Base-by-base conservation (phyloP, 768 basidiomycete species). In the Mycena belliarum region DNA sequence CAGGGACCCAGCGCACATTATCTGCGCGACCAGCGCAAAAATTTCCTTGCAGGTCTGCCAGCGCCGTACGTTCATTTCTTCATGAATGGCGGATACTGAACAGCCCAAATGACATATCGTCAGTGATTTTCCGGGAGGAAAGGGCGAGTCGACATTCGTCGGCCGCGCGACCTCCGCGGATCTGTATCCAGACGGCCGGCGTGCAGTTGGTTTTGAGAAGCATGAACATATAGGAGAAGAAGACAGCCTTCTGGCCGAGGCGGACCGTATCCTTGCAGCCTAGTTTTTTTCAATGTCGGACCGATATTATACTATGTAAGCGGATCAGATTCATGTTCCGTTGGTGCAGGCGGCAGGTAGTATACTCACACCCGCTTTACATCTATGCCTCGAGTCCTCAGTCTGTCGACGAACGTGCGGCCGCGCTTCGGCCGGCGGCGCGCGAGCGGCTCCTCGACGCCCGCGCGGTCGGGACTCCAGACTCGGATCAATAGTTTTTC, bases 61-160 rank as follows among this genome's bases (percentile, higher is more conserved):
- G 68, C 81, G 33, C 82, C 81, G 81, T 40, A 15, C 33, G 75
- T 71, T 14, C 20, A 12, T n/a, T 37, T 26, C 5, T 21, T 25
- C 2, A 1, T 21, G n/a, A n/a, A 6, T 41, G n/a, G n/a, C n/a
- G n/a, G n/a, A n/a, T 10, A 24, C 25, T 11, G 6, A 4, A 38
- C n/a, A n/a, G n/a, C n/a, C 18, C n/a, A 26, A 44, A 44, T 9
- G 10, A 6, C 33, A 10, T 35, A 8, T 15, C 33, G n/a, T 38
- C 18, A 82, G 81, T 11, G 82, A 84, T 56, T 83, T 82, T 45
- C 80, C 82, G 0, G 78, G 80, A 37, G 82, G 82, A 6, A 71
- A 75, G 41, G 80, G 82, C 23, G 82, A 84, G 66, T 77, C 78
- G 0, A 57, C 61, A 10, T 83, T 79, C 48, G 45, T 70, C 1